A percentile compares a stretch with the other conserved stretches of the same genome.
Evolutionary conservation across 306 rosid species (phyloP).

Genomic region (Corylus americana): DNA sequence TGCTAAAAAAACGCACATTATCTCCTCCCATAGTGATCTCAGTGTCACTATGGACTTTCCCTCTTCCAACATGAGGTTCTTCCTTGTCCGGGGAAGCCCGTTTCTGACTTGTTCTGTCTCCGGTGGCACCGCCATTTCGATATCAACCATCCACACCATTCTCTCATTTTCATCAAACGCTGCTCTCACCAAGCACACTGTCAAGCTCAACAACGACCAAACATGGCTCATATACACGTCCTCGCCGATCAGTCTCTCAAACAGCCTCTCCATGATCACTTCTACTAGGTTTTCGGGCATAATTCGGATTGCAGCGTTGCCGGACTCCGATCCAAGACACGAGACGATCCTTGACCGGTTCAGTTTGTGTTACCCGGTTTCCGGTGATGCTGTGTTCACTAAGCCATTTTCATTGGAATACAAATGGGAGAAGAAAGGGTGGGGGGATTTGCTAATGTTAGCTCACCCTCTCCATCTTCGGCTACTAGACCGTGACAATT

Average conservation of each 20-base stretch:
- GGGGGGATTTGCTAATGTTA: conserved; percentile 63
- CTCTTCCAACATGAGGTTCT: conserved; percentile 55
- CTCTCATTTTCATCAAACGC: too few species aligned
- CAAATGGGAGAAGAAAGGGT: conserved; percentile 67
- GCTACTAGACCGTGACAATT: conserved; percentile 39
- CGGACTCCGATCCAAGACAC: conserved; percentile 35
- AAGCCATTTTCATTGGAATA: conserved; percentile 38
- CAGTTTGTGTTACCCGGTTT: conserved; percentile 69
- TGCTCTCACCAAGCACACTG: too few species aligned
- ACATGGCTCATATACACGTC: too few species aligned
- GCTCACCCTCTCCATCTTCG: conserved; percentile 85
- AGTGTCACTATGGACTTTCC: conserved; percentile 74
- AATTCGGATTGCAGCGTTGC: conserved; percentile 54
- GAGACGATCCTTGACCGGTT: conserved; percentile 53
- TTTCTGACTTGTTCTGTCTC: conserved; percentile 50
- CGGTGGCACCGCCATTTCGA: conserved; percentile 42
- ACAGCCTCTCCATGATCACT: conserved; percentile 42
- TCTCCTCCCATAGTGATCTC: conserved; percentile 54
- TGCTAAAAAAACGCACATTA: too few species aligned
- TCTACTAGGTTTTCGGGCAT: conserved; percentile 61
- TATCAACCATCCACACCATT: conserved; percentile 46
- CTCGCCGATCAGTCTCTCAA: conserved; percentile 32
- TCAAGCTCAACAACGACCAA: too few species aligned
- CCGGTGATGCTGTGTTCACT: conserved; percentile 57
- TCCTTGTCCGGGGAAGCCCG: conserved; percentile 39